phyloP scores from a whole-genome alignment of 345 rosid genomes.

The Acer yangbiense region DNA sequence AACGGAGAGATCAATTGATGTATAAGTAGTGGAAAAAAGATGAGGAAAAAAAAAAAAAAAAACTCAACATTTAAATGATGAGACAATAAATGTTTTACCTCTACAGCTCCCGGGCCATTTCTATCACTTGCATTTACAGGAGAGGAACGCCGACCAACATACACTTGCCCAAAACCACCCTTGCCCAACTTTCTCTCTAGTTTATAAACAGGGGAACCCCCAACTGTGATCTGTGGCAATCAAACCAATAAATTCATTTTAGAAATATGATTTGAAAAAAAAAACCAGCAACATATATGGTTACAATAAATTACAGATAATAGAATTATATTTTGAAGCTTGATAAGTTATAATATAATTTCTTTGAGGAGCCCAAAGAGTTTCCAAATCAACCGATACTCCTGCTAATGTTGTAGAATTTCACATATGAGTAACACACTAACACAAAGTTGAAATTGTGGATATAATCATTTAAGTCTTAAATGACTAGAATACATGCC shows the following conservation, averaged over 20 bases:
- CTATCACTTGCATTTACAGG: slow-evolving; percentile 46
- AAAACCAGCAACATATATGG: background rate
- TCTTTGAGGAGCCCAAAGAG: background rate
- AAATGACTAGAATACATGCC: background rate
- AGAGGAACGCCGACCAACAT: slow-evolving; percentile 67
- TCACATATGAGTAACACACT: background rate
- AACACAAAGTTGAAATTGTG: background rate
- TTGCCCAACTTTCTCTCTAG: slow-evolving; percentile 75
- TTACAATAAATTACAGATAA: background rate
- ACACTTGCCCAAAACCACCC: slow-evolving; percentile 93
- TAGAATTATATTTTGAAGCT: background rate
- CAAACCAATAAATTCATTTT: background rate
- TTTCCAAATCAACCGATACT: background rate
- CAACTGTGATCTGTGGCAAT: slow-evolving; percentile 61
- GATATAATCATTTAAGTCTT: background rate
- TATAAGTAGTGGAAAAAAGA: background rate
- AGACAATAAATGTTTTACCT: slow-evolving; percentile 41
- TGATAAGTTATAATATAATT: background rate
- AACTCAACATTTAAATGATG: background rate
- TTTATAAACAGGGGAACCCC: slow-evolving; percentile 67
- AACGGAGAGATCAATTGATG: slow-evolving; percentile 2
- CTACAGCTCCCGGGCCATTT: slow-evolving; percentile 60
- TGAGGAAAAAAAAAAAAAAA: slow-evolving; percentile 3
- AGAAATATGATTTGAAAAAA: background rate
- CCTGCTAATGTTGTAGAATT: background rate